Evolutionary conservation across 768 basidiomycete genomes (phyloP).

Genomic region (Cytidiella melzeri): DNA sequence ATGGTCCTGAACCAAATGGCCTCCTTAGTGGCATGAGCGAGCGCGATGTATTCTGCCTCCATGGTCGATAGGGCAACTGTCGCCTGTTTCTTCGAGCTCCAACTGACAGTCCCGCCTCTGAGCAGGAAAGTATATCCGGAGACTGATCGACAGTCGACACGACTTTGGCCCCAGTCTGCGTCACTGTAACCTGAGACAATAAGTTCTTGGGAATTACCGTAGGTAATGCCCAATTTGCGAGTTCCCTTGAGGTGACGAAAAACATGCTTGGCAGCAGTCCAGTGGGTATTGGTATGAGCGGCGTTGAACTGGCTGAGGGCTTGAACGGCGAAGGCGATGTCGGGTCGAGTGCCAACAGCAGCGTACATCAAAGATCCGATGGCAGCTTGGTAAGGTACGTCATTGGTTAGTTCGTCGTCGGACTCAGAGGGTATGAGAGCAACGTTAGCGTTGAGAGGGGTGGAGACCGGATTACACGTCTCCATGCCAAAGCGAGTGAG

Average conservation of each 20-base stretch:
- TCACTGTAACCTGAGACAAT: conserved; percentile 26
- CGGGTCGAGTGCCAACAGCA: no score
- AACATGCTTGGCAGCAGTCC: conserved; percentile 31
- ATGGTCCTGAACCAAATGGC: conserved; percentile 30
- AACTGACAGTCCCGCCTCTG: conserved; percentile 34
- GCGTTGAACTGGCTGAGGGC: conserved; percentile 20
- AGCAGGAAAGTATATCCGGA: conserved; percentile 33
- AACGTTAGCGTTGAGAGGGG: conserved; percentile 23
- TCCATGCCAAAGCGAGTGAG: conserved; percentile 23
- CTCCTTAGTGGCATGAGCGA: no score
- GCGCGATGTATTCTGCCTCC: no score
- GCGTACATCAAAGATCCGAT: no score
- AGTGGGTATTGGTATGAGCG: conserved; percentile 26
- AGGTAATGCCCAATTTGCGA: no score
- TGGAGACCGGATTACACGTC: no score
- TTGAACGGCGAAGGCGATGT: conserved; percentile 22
- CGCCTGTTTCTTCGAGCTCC: conserved; percentile 33
- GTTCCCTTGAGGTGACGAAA: no score
- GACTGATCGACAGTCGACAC: conserved; percentile 26
- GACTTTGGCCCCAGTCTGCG: no score
- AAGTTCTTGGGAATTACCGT: conserved; percentile 23
- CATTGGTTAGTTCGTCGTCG: background rate
- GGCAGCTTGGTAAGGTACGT: conserved; percentile 14
- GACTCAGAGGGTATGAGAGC: conserved; percentile 15
- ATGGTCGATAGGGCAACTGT: no score